Percentiles rank a stretch among this genome's conserved stretches.
Evolutionary conservation across 2,329 filamentous ascomycete genomes (phyloP).

Genomic region (Fusarium longipes): DNA sequence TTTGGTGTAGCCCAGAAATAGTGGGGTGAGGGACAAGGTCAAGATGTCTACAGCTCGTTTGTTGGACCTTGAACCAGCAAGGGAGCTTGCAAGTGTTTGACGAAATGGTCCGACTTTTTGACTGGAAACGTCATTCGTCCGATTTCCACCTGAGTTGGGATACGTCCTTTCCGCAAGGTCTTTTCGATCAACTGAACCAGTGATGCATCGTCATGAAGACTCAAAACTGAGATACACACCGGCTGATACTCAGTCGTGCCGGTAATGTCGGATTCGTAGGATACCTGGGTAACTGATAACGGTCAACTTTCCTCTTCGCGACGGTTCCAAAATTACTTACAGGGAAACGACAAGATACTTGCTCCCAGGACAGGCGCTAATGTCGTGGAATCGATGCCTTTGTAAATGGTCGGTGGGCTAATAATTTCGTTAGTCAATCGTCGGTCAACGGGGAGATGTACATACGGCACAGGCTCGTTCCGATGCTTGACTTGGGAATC

Average conservation of each 20-base stretch:
- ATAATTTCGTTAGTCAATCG: constrained; percentile 30
- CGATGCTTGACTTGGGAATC: constrained; percentile 40
- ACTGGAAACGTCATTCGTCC: constrained; percentile 49
- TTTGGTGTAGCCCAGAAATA: too few species aligned
- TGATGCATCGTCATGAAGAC: constrained; percentile 42
- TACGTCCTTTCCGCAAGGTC: constrained; percentile 44
- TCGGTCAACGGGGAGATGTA: constrained; percentile 8
- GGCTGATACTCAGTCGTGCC: constrained; percentile 46
- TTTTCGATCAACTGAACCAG: constrained; percentile 47
- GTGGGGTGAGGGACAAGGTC: constrained; percentile 39
- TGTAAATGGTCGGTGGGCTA: constrained; percentile 44
- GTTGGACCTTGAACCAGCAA: constrained; percentile 15
- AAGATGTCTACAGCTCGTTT: constrained; percentile 27
- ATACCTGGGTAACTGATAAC: constrained; percentile 46
- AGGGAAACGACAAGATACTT: constrained; percentile 51
- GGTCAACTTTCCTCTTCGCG: constrained; percentile 13
- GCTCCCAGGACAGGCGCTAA: constrained; percentile 47
- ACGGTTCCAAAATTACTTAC: constrained; percentile 44
- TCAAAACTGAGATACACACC: constrained; percentile 49
- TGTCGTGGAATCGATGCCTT: constrained; percentile 44
- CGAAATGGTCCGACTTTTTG: neutral
- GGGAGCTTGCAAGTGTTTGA: constrained; percentile 1
- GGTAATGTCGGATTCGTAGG: constrained; percentile 49
- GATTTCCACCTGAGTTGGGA: constrained; percentile 46
- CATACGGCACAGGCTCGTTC: constrained; percentile 45